These are phyloP conservation scores for Leptomonas seymouri DNA, from an alignment of 208 protist species.

Conservation along the genomic window DNA sequence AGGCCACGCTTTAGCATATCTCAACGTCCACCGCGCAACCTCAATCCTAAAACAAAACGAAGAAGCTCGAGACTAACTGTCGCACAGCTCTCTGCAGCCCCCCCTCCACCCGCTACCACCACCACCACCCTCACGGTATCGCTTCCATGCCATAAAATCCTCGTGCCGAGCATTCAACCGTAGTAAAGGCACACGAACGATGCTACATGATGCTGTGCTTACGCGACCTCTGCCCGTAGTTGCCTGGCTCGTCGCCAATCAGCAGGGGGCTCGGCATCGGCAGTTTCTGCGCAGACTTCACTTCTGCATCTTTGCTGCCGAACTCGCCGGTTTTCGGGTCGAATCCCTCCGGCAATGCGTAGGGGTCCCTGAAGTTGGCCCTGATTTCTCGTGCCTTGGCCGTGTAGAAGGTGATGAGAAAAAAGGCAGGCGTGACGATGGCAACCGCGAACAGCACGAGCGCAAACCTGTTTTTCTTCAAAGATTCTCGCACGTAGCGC, in stretches of 20 bases:
- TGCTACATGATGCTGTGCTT: slow-evolving; percentile 23
- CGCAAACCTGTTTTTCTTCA: slow-evolving; percentile 78
- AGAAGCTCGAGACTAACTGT: too few relatives aligned
- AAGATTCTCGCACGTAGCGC: slow-evolving; percentile 57
- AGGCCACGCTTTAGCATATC: too few relatives aligned
- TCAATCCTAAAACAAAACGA: too few relatives aligned
- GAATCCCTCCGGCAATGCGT: slow-evolving; percentile 74
- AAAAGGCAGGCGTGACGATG: slow-evolving; percentile 47
- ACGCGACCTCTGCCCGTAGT: slow-evolving; percentile 29
- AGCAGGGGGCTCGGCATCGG: slow-evolving; percentile 45
- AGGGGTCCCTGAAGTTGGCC: slow-evolving; percentile 68
- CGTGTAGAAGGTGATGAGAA: slow-evolving; percentile 72
- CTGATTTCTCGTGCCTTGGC: slow-evolving; percentile 63
- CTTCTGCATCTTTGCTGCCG: slow-evolving; percentile 10
- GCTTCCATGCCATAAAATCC: not conserved
- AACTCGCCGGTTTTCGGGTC: slow-evolving; percentile 64
- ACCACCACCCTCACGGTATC: too few relatives aligned
- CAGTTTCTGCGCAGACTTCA: slow-evolving; percentile 9
- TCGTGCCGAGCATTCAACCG: not conserved
- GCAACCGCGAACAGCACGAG: slow-evolving; percentile 49
- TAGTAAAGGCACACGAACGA: not conserved
- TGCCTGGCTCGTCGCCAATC: slow-evolving; percentile 50
- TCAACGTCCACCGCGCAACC: too few relatives aligned
- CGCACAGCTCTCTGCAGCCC: too few relatives aligned
- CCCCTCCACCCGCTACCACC: too few relatives aligned